Evolutionary conservation across 768 basidiomycete genomes (phyloP).

Genomic region (Leccinum variicolor): DNA sequence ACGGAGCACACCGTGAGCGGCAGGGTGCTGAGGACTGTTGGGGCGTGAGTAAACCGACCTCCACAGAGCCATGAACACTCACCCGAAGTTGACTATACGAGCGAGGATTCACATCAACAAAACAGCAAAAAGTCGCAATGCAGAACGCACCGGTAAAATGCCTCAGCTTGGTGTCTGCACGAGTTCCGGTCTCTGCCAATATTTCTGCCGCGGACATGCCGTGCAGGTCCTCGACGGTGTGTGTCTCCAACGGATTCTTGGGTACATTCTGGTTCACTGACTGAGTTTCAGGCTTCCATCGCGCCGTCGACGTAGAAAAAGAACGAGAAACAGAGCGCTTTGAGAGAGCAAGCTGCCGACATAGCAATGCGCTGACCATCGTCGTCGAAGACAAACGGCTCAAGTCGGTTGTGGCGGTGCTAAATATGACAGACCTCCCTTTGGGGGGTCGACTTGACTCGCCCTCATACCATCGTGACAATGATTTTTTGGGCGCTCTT

Average conservation of each 20-base stretch:
- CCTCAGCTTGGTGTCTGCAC: constrained; percentile 76
- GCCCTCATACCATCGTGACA: constrained; percentile 9
- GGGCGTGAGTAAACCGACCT: background rate
- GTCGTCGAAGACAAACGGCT: constrained; percentile 28
- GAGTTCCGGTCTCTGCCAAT: constrained; percentile 66
- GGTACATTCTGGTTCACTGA: constrained; percentile 27
- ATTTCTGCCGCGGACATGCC: constrained; percentile 77
- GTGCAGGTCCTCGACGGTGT: constrained; percentile 83
- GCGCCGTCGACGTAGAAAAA: constrained; percentile 22
- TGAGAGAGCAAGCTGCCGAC: constrained; percentile 48
- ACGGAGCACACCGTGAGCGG: constrained; percentile 96
- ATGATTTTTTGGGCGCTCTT: background rate
- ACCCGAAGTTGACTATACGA: constrained; percentile 87
- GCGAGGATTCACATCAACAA: constrained; percentile 7
- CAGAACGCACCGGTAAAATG: constrained; percentile 82
- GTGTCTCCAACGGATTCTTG: constrained; percentile 59
- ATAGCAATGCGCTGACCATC: constrained; percentile 68
- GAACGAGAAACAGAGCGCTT: constrained; percentile 26
- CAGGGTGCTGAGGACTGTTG: constrained; percentile 83
- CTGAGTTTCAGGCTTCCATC: constrained; percentile 22
- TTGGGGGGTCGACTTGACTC: constrained; percentile 20
- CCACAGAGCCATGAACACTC: constrained; percentile 15
- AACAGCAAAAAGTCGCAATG: background rate
- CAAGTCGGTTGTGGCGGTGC: constrained; percentile 28
- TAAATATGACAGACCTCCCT: constrained; percentile 13